Percentiles rank a stretch among this genome's conserved stretches.
Conservation (phyloP, 495 filamentous ascomycete species). For the Venustampulla echinocandica region DNA sequence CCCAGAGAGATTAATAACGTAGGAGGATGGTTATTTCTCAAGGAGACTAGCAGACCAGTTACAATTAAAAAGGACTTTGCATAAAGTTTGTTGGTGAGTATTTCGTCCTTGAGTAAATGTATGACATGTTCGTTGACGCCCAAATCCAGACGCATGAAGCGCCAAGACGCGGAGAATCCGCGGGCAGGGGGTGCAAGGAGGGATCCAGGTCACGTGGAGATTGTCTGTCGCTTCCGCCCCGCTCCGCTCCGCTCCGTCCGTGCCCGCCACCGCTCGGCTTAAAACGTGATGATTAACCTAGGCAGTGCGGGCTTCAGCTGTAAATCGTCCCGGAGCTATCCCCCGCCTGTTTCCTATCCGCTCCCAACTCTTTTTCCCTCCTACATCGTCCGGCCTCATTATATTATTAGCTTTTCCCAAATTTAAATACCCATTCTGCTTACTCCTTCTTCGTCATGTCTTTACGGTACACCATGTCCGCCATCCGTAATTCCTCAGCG, state of each 20-base stretch:
- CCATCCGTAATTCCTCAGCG: conserved; percentile 8
- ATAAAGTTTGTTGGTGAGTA: too few species aligned
- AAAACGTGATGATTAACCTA: too few species aligned
- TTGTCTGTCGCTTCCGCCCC: conserved; percentile 3
- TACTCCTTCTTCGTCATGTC: conserved; percentile 21
- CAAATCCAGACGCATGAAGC: too few species aligned
- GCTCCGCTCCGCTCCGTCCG: not conserved
- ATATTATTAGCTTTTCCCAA: not conserved
- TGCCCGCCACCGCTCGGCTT: too few species aligned
- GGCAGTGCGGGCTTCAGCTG: too few species aligned
- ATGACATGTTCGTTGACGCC: too few species aligned
- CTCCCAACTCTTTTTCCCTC: not conserved
- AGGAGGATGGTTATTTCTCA: not conserved
- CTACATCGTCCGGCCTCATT: too few species aligned
- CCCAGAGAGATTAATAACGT: not conserved
- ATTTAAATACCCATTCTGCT: too few species aligned
- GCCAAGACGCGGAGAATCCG: not conserved
- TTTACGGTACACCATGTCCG: conserved; percentile 16
- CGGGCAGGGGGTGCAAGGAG: not conserved
- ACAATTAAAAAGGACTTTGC: too few species aligned
- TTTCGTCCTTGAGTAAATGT: too few species aligned
- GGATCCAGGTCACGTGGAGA: conserved; percentile 12
- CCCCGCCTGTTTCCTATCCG: not conserved
- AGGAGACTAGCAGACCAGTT: too few species aligned
- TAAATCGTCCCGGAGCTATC: not conserved